These are phyloP conservation scores for Castanopsis chinensis DNA, from an alignment of 306 rosid genomes.

Conservation along the genomic window DNA sequence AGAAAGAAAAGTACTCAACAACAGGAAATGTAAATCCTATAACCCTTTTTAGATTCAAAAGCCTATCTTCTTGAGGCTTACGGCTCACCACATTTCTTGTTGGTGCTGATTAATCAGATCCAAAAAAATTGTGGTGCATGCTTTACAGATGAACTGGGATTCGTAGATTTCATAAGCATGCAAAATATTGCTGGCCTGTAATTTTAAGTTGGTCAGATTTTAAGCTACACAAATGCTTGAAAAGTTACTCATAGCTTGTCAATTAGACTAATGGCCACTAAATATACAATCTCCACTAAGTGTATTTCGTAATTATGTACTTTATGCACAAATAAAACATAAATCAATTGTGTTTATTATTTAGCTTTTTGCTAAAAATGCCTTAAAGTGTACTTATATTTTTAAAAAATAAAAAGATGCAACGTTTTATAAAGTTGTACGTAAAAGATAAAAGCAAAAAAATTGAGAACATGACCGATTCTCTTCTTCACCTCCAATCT, in stretches of 20 bases:
- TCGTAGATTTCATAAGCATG: neutral
- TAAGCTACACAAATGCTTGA: neutral
- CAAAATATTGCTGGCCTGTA: neutral
- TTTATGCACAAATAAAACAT: neutral
- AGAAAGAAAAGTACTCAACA: neutral
- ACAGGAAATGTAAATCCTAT: neutral
- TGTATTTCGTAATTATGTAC: neutral
- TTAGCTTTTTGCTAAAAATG: no score
- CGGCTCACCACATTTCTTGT: neutral
- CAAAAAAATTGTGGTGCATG: neutral
- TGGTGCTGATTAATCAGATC: neutral
- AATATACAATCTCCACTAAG: no score
- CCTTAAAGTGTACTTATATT: no score
- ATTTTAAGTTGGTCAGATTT: neutral
- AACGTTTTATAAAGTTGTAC: no score
- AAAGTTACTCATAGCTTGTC: neutral
- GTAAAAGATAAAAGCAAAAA: no score
- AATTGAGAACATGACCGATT: fast-evolving
- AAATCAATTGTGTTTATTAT: no score
- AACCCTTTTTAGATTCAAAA: neutral
- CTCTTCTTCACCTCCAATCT: no score
- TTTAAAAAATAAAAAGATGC: no score
- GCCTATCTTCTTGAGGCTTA: neutral
- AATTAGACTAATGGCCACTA: neutral
- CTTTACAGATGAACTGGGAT: neutral